Percentiles rank a stretch among this genome's conserved stretches.
Evolutionary conservation across 164 flowering plant species (phyloP).

Genomic region (Pachysandra terminalis): DNA sequence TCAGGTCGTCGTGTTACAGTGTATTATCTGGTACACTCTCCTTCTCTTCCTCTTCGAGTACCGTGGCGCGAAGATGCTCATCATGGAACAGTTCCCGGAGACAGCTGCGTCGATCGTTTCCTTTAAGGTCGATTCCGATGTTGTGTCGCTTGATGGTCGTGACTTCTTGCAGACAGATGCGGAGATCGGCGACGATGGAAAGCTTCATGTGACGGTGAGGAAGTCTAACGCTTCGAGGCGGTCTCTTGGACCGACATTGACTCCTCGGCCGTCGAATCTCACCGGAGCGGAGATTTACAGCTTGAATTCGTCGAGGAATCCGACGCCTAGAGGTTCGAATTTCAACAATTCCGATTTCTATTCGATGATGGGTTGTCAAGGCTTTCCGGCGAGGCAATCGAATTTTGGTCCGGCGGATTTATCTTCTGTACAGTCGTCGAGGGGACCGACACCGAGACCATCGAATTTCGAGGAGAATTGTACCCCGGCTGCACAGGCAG

Average conservation of each 20-base stretch:
- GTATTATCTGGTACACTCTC: slow-evolving; percentile 29
- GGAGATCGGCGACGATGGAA: slow-evolving; percentile 25
- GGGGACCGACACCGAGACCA: slow-evolving; percentile 20
- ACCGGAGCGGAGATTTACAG: slow-evolving; percentile 33
- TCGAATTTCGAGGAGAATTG: slow-evolving; percentile 24
- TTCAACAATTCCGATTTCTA: slow-evolving; percentile 26
- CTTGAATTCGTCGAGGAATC: slow-evolving; percentile 31
- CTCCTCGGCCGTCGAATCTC: slow-evolving; percentile 27
- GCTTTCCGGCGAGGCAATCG: slow-evolving; percentile 10
- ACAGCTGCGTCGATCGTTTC: slow-evolving; percentile 30
- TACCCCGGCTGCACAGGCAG: background rate
- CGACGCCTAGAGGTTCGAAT: slow-evolving; percentile 28
- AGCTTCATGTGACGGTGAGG: slow-evolving; percentile 26
- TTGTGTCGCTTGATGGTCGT: slow-evolving; percentile 24
- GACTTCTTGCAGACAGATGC: slow-evolving; percentile 27
- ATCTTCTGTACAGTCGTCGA: slow-evolving; percentile 24
- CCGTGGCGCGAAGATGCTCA: slow-evolving; percentile 25
- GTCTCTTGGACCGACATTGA: slow-evolving; percentile 10
- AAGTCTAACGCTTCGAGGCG: slow-evolving; percentile 24
- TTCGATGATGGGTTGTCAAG: slow-evolving; percentile 20
- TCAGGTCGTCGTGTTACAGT: slow-evolving; percentile 29
- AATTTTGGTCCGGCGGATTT: slow-evolving; percentile 22
- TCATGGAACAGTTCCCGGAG: slow-evolving; percentile 33
- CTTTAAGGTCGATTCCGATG: slow-evolving; percentile 28
- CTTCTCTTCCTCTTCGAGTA: slow-evolving; percentile 31